Percentiles rank a stretch among this genome's conserved stretches.
phyloP scores from a whole-genome alignment of 768 basidiomycete species.

The Leucosporidium scottii region DNA sequence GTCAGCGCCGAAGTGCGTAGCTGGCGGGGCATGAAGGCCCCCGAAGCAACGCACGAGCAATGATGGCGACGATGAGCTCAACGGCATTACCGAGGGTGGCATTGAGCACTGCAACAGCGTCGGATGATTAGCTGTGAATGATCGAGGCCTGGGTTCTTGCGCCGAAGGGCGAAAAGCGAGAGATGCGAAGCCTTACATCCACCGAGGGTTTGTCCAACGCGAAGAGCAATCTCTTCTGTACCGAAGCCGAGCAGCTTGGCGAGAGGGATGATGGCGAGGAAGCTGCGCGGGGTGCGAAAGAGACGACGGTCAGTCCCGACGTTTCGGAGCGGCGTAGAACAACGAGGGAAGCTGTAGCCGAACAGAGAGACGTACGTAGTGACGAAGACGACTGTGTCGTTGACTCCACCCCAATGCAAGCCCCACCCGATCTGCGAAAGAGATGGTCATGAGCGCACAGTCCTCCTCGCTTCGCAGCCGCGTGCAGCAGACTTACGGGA shows the following conservation, averaged over 20 bases:
- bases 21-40: too few relatives aligned
- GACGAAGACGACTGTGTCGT: conserved; percentile 30
- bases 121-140: background rate
- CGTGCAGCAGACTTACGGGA: background rate
- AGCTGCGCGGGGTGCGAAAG: background rate
- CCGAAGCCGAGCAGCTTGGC: conserved; percentile 47
- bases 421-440: conserved; percentile 20
- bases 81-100: conserved; percentile 52
- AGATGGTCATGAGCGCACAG: background rate
- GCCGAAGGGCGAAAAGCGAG: too few relatives aligned
- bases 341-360: too few relatives aligned
- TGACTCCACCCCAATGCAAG: background rate
- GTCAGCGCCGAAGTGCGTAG: too few relatives aligned
- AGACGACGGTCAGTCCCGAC: too few relatives aligned
- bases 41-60: background rate
- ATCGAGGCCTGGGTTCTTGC: too few relatives aligned
- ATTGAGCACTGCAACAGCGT: conserved; percentile 53
- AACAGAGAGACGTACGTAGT: conserved; percentile 8
- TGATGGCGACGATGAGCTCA: conserved; percentile 47
- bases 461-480: too few relatives aligned
- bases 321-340: too few relatives aligned
- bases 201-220: conserved; percentile 54
- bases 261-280: conserved; percentile 25
- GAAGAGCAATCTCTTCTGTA: conserved; percentile 73
- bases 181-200: conserved; percentile 44